phyloP scores from a whole-genome alignment of 169 alveolate genomes.

The Theileria orientalis region DNA sequence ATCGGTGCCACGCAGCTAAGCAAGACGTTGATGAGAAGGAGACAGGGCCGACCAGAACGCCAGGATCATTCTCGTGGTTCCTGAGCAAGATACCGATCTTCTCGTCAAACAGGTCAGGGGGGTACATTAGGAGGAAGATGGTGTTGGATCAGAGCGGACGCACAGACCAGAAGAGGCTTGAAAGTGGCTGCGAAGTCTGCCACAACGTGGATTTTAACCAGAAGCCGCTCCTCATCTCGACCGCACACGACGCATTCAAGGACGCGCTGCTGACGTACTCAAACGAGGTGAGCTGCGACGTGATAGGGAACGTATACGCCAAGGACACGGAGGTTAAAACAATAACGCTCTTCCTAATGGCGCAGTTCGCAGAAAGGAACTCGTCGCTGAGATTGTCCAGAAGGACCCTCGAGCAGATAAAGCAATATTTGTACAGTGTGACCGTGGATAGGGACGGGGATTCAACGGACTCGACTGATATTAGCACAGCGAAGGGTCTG shows the following conservation, averaged over 20 bases:
- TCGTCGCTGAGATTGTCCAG: conserved; percentile 20
- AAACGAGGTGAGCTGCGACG: conserved; percentile 23
- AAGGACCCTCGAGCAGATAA: conserved; percentile 21
- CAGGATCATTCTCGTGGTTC: background rate
- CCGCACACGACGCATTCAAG: conserved; percentile 48
- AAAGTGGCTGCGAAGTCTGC: conserved; percentile 15
- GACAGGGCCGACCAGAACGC: background rate
- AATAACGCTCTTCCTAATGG: conserved; percentile 27
- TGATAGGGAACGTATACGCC: conserved; percentile 20
- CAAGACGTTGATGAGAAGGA: background rate
- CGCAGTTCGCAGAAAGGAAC: conserved; percentile 35
- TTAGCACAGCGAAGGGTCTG: no score
- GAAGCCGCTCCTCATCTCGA: conserved; percentile 34
- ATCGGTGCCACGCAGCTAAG: background rate
- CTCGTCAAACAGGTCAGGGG: background rate
- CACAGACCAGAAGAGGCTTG: no score
- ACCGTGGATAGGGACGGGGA: conserved; percentile 30
- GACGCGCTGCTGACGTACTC: conserved; percentile 36
- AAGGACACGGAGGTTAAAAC: conserved; percentile 29
- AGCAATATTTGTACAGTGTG: conserved; percentile 13
- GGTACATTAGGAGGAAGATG: background rate
- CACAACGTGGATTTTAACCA: conserved; percentile 34
- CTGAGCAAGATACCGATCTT: background rate
- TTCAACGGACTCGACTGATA: conserved; percentile 2
- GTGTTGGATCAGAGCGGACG: no score